Evolutionary conservation across 768 basidiomycete genomes (phyloP), one percentile per base, ranked within the genome.

Genomic region (Pleurotus cornucopiae): DNA sequence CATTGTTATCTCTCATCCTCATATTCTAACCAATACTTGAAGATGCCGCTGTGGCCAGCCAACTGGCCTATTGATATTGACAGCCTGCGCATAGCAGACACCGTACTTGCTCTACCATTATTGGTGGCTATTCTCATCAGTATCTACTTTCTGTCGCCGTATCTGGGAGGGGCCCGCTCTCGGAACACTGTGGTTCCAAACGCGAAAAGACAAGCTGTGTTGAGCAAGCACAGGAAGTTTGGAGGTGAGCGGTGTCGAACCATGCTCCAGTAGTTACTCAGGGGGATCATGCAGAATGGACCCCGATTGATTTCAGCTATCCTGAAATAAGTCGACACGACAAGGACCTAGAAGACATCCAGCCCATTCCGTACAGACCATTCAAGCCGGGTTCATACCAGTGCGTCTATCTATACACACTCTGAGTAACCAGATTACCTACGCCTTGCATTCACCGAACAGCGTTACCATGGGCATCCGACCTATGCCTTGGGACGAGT

Each of bases 401-500:
- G 85, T 87, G 56, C 60, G 83, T 73, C 53, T 52, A 66, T 60
- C 41, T 2, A 57, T 18, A 18, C 16, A 2, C 20, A 2, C 20
- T 46, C 16, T 6, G 54, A 44, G 23, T 37, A 38, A 20, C 49
- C 34, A 12, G 13, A 30, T 49, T 7, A 34, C 23, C n/a, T 39
- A 20, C 13, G 13, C 53, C 25, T 46, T 26, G n/a, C 26, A 23
- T 40, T 13, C 4, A 37, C 9, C 48, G 9, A 14, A 9, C 34
- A 88, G 85, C 60, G 75, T 86, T 41, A 88, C 84, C 30, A 88
- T 88, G 84, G 85, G 82, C 58, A 80, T 86, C 62, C 78, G 82
- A 39, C 69, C 64, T 48, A 88, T 89, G 85, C 73, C 72, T 6
- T 90, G 84, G 83, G 75, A 77, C 40, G 81, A 85, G 53, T 89